phyloP scores from a whole-genome alignment of 2,329 filamentous ascomycete genomes.

The Arthrobotrys entomopaga region DNA sequence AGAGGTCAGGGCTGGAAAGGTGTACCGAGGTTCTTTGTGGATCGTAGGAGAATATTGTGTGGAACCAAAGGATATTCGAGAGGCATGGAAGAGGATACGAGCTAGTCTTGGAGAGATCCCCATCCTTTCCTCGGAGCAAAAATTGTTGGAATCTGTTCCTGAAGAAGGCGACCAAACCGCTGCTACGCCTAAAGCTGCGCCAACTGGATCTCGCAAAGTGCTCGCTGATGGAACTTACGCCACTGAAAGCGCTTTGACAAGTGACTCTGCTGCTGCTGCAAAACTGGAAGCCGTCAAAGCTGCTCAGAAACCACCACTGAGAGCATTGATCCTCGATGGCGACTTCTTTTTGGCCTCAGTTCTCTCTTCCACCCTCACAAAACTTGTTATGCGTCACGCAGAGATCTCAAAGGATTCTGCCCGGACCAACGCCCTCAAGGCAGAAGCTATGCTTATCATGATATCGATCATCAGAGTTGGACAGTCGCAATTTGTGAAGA shows the following conservation, averaged over 20 bases:
- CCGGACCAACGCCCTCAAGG: constrained; percentile 90
- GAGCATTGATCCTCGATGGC: constrained; percentile 93
- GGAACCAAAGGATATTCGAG: constrained; percentile 76
- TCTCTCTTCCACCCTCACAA: constrained; percentile 93
- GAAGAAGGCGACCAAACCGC: constrained; percentile 70
- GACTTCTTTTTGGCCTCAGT: constrained; percentile 97
- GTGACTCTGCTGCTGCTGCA: constrained; percentile 86
- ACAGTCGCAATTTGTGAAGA: constrained; percentile 98
- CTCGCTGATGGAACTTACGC: constrained; percentile 97
- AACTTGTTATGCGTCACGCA: constrained; percentile 95
- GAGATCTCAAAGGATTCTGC: constrained; percentile 87
- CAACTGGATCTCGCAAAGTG: constrained; percentile 87
- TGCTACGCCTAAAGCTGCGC: constrained; percentile 79
- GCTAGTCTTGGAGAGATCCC: constrained; percentile 95
- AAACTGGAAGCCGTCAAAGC: constrained; percentile 96
- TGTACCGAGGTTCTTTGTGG: constrained; percentile 96
- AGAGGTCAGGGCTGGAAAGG: constrained; percentile 95
- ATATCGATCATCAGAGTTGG: constrained; percentile 98
- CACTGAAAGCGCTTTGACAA: constrained; percentile 94
- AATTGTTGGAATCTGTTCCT: constrained; percentile 82
- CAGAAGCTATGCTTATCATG: constrained; percentile 99
- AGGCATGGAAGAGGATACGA: constrained; percentile 95
- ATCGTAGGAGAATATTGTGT: constrained; percentile 97
- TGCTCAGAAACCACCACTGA: constrained; percentile 92
- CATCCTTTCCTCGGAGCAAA: constrained; percentile 92